These are phyloP conservation scores for Claviceps sp. DNA, from an alignment of 2,329 filamentous ascomycete genomes.

Conservation along the genomic window DNA sequence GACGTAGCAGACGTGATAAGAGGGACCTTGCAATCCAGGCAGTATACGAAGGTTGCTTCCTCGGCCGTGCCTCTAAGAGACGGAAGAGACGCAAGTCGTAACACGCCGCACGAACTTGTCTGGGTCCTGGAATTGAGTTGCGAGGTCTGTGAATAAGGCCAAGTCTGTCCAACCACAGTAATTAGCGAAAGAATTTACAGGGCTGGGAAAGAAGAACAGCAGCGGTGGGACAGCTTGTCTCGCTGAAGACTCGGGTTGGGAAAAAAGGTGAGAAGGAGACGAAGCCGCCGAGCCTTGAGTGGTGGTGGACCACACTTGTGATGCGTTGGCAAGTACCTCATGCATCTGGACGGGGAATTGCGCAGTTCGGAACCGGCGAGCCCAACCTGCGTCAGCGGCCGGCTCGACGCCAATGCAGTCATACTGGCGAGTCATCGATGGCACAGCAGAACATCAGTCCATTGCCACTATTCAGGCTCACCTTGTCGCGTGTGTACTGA, in stretches of 20 bases:
- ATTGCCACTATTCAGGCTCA: background rate
- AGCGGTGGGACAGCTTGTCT: background rate
- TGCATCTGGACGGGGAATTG: slow-evolving; percentile 41
- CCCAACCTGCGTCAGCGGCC: slow-evolving; percentile 8
- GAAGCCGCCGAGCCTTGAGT: slow-evolving; percentile 10
- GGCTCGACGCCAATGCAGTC: slow-evolving; percentile 8
- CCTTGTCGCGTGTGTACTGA: background rate
- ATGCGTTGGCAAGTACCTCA: slow-evolving; percentile 27
- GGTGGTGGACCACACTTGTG: slow-evolving; percentile 21
- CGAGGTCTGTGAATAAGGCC: slow-evolving; percentile 11
- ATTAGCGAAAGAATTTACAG: slow-evolving; percentile 22
- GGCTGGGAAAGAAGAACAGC: slow-evolving; percentile 14
- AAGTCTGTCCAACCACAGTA: slow-evolving; percentile 22
- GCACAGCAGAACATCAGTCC: background rate
- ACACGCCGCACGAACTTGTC: background rate
- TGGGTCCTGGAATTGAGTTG: slow-evolving; percentile 12
- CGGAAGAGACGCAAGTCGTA: slow-evolving; percentile 2
- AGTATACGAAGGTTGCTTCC: background rate
- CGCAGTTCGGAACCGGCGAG: slow-evolving; percentile 17
- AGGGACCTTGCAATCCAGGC: background rate
- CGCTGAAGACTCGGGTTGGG: background rate
- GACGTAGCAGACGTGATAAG: slow-evolving; percentile 24
- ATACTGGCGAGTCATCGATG: slow-evolving; percentile 6
- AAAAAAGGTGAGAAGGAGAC: background rate
- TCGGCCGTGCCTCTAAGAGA: background rate